Percentiles rank a stretch among this genome's conserved stretches.
Conservation (phyloP, 2,329 filamentous ascomycete species). For the Cryphonectria radicalis region DNA sequence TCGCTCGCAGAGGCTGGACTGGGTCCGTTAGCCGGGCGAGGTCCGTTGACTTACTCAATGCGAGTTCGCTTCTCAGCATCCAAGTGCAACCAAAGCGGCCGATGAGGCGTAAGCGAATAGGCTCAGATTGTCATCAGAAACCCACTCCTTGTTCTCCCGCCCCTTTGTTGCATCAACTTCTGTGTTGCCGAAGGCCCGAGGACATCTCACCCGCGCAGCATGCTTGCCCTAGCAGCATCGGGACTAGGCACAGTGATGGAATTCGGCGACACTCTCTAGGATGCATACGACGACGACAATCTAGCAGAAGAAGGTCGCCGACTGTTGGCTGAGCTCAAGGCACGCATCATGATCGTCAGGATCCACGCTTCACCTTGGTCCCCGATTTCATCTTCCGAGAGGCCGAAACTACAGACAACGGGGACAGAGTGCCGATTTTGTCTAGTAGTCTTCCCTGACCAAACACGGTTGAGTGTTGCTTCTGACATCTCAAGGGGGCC, state of each 20-base stretch:
- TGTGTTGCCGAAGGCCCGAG: not conserved
- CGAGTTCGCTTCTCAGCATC: slow-evolving; percentile 5
- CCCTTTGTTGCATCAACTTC: not conserved
- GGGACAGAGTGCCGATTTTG: not conserved
- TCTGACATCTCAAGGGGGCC: not conserved
- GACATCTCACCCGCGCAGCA: not conserved
- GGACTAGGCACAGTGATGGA: not conserved
- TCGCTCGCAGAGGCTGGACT: not conserved
- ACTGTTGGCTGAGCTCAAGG: not conserved
- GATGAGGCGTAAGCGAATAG: not conserved
- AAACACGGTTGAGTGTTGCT: not conserved
- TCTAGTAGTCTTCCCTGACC: not conserved
- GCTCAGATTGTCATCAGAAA: not conserved
- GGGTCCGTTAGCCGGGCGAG: not conserved
- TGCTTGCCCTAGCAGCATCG: not conserved
- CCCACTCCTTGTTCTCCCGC: not conserved
- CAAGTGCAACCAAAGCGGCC: not conserved
- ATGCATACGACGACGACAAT: slow-evolving; percentile 9
- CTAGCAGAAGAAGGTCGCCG: not conserved
- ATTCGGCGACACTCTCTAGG: not conserved
- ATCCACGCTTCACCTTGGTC: not conserved
- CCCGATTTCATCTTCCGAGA: not conserved
- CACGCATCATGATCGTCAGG: not conserved
- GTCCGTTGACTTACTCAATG: slow-evolving; percentile 7
- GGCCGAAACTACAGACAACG: not conserved